These are phyloP conservation scores for Lactarius pseudohatsudake DNA, from an alignment of 768 basidiomycete species.

Conservation along the genomic window DNA sequence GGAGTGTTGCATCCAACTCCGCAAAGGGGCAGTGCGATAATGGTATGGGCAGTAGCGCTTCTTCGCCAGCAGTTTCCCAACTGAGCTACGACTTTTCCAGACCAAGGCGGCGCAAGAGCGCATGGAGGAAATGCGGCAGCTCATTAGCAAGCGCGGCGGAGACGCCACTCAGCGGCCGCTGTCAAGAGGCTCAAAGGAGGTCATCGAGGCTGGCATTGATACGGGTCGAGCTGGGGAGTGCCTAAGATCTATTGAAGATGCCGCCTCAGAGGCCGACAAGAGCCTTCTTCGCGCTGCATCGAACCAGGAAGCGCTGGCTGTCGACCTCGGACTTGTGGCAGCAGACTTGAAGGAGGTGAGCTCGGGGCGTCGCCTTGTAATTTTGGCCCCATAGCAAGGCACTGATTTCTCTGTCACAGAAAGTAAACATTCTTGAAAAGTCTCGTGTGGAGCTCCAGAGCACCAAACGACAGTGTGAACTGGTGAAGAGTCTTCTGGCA, in stretches of 20 bases:
- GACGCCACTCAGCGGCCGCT: slow-evolving; percentile 38
- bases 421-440: slow-evolving; percentile 60
- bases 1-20: slow-evolving; percentile 43
- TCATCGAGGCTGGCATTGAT: slow-evolving; percentile 34
- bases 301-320: slow-evolving; percentile 55
- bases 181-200: slow-evolving; percentile 32
- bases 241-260: slow-evolving; percentile 49
- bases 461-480: slow-evolving; percentile 69
- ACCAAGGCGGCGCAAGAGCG: slow-evolving; percentile 74
- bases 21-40: slow-evolving; percentile 37
- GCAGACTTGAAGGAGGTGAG: slow-evolving; percentile 60
- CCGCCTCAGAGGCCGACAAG: slow-evolving; percentile 58
- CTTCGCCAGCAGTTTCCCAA: neutral
- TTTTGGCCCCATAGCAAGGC: neutral
- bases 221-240: slow-evolving; percentile 36
- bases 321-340: slow-evolving; percentile 49
- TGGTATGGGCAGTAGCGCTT: slow-evolving; percentile 40
- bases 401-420: slow-evolving; percentile 40
- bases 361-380: neutral
- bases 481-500: slow-evolving; percentile 72
- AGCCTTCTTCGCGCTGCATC: slow-evolving; percentile 51
- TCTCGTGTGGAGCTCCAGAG: slow-evolving; percentile 64
- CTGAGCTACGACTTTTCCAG: slow-evolving; percentile 39
- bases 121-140: slow-evolving; percentile 78
- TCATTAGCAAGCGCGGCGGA: slow-evolving; percentile 61